Evolutionary conservation across 805 yeast genomes (phyloP).

Genomic region (Trichomonascus vanleenenianus): DNA sequence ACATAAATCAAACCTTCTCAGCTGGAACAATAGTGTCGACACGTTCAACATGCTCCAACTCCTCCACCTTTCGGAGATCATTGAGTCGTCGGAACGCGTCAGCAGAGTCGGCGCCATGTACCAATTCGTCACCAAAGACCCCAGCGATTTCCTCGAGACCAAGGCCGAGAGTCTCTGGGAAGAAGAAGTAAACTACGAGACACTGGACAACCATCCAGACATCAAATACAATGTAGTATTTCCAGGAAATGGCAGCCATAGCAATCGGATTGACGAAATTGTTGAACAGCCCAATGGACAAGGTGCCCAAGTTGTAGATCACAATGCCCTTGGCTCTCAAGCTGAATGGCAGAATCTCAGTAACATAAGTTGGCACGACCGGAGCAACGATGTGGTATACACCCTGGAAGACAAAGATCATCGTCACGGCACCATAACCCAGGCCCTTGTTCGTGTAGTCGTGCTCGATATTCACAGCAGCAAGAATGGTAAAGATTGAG

Average conservation of each 20-base stretch:
- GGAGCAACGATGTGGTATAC: conserved; percentile 11
- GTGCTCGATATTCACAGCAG: conserved; percentile 39
- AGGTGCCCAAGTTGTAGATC: conserved; percentile 21
- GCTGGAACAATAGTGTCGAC: not conserved
- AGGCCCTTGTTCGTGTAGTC: conserved; percentile 34
- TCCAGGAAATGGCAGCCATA: conserved; percentile 36
- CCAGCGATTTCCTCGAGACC: conserved; percentile 38
- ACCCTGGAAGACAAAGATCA: conserved; percentile 36
- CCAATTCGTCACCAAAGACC: conserved; percentile 30
- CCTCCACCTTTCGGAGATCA: not conserved
- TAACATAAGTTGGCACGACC: conserved; percentile 14
- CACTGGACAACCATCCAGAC: conserved; percentile 25
- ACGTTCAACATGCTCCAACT: not conserved
- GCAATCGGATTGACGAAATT: conserved; percentile 34
- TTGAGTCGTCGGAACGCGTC: conserved; percentile 1
- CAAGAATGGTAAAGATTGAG: conserved; percentile 37
- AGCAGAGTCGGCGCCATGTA: conserved; percentile 2
- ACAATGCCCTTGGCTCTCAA: conserved; percentile 38
- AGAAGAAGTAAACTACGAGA: conserved; percentile 29
- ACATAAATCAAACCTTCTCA: not conserved
- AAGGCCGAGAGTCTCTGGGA: conserved; percentile 37
- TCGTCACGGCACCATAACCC: conserved; percentile 42
- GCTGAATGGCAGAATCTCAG: conserved; percentile 20
- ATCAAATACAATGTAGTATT: conserved; percentile 34
- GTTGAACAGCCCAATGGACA: conserved; percentile 22